A percentile compares a stretch with the other conserved stretches of the same genome.
These are phyloP conservation scores for Blumeriella jaapii DNA, from an alignment of 2,329 filamentous ascomycete genomes.

Conservation along the genomic window DNA sequence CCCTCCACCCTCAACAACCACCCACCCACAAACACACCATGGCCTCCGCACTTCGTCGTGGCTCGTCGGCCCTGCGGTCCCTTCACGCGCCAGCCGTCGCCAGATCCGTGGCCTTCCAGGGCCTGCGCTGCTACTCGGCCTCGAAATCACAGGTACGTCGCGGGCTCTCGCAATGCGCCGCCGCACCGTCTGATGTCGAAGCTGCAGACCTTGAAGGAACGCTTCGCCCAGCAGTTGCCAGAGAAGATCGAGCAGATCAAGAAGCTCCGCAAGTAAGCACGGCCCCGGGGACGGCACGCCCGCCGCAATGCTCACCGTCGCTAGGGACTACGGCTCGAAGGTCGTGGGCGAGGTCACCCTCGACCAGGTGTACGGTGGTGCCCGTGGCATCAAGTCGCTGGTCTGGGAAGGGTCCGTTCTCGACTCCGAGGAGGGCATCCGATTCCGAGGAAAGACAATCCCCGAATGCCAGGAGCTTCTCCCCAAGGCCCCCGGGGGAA, in stretches of 20 bases:
- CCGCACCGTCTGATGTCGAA: constrained; percentile 14
- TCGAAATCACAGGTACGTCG: constrained; percentile 72
- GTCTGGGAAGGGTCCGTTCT: constrained; percentile 99
- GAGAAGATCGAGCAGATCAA: constrained; percentile 99
- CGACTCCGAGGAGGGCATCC: constrained; percentile 97
- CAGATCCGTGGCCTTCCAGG: constrained; percentile 65
- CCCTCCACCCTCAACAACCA: constrained; percentile 2
- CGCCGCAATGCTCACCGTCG: constrained; percentile 4
- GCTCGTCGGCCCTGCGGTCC: constrained; percentile 74
- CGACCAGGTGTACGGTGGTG: constrained; percentile 98
- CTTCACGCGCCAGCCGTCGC: constrained; percentile 55
- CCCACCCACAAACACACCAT: constrained; percentile 42
- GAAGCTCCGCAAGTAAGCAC: constrained; percentile 80
- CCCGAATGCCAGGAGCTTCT: constrained; percentile 97
- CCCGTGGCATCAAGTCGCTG: constrained; percentile 95
- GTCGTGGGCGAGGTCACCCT: constrained; percentile 96
- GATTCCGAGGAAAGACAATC: constrained; percentile 98
- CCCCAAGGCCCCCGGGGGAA: constrained; percentile 90
- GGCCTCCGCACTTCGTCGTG: constrained; percentile 73
- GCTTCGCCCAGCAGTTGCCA: constrained; percentile 90
- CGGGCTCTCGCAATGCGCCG: constrained; percentile 16
- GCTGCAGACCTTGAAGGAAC: constrained; percentile 84
- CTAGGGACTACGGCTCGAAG: constrained; percentile 86
- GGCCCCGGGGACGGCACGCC: not conserved
- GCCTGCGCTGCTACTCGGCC: constrained; percentile 81